Base-by-base conservation (phyloP, 2,329 filamentous ascomycete species). In the Fusarium sp. region DNA sequence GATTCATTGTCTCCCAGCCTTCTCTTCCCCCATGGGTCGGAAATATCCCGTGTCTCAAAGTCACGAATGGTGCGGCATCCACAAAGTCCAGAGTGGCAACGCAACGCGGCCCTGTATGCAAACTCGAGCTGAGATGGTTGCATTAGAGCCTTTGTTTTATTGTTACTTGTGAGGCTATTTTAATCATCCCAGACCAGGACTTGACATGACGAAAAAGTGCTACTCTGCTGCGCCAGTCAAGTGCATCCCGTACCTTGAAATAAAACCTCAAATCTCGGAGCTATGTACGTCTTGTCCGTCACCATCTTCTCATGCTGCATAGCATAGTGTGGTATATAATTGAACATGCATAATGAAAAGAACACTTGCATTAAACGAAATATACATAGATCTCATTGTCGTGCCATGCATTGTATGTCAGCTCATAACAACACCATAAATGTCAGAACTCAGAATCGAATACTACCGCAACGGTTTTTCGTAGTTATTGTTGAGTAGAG, bases 101-200 rank as follows among this genome's bases (percentile, higher is more conserved):
- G 44, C 16, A 40, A 15, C 23, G 13, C n/a, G 28, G 41, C 28
- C 38, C 37, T 36, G 45, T 30, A 54, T 67, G 57, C 63, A 44
- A 54, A 53, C 53, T 28, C 30, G 33, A 63, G 62, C 36, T 41
- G 66, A 67, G 47, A 49, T 44, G 65, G 67, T 49, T 52, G 47
- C 57, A 69, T 70, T 46, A 26, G 26, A 44, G 15, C 26, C 16
- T n/a, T 26, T 30, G 28, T n/a, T 30, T 44, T 18, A 33, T 31
- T 11, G 15, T 23, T 20, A 16, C 11, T 38, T 37, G 23, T 18
- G 34, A 46, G 31, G 65, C 36, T 41, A 61, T 68, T 68, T 53
- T 38, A 47, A 59, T 70, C 51, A 18, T 33, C 18, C 4, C 12
- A 23, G 33, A 4, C 23, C 26, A n/a, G n/a, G 28, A 20, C 38